phyloP scores from a whole-genome alignment of 2,329 filamentous ascomycete genomes.

The Fusarium praegraminearum region DNA sequence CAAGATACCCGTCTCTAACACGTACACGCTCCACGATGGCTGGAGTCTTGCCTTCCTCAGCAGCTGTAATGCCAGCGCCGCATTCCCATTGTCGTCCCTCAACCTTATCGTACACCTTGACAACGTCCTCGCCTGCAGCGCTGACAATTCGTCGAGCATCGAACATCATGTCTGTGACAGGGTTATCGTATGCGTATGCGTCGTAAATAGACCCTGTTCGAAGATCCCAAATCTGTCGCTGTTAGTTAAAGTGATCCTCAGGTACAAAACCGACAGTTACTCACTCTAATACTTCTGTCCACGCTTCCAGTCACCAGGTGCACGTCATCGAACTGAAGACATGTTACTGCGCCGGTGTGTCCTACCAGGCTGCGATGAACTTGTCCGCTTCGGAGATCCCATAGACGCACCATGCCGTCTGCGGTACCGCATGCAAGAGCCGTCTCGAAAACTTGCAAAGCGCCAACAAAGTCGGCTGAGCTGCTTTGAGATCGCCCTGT shows the following conservation, averaged over 20 bases:
- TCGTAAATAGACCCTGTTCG: constrained; percentile 95
- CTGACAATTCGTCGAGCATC: constrained; percentile 89
- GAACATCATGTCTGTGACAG: constrained; percentile 97
- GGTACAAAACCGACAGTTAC: constrained; percentile 52
- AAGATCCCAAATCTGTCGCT: constrained; percentile 93
- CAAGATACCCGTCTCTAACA: constrained; percentile 92
- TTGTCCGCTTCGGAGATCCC: constrained; percentile 96
- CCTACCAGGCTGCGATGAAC: constrained; percentile 97
- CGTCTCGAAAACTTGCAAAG: constrained; percentile 94
- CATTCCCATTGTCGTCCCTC: constrained; percentile 98
- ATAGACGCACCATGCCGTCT: constrained; percentile 95
- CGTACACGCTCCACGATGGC: constrained; percentile 85
- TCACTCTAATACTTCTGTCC: constrained; percentile 93
- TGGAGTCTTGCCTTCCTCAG: constrained; percentile 72
- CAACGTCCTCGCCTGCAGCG: constrained; percentile 90
- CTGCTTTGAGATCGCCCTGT: constrained; percentile 71
- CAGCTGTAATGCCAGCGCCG: constrained; percentile 80
- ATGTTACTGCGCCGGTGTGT: constrained; percentile 94
- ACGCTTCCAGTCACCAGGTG: constrained; percentile 93
- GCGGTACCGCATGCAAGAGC: constrained; percentile 96
- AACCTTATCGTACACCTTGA: constrained; percentile 98
- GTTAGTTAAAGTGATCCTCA: constrained; percentile 39
- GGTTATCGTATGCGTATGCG: constrained; percentile 93
- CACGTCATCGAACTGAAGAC: constrained; percentile 94
- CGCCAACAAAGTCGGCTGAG: constrained; percentile 90